Base-by-base conservation (phyloP, 192 early-diverging fungal genomes). In the Phycomyces nitens region DNA sequence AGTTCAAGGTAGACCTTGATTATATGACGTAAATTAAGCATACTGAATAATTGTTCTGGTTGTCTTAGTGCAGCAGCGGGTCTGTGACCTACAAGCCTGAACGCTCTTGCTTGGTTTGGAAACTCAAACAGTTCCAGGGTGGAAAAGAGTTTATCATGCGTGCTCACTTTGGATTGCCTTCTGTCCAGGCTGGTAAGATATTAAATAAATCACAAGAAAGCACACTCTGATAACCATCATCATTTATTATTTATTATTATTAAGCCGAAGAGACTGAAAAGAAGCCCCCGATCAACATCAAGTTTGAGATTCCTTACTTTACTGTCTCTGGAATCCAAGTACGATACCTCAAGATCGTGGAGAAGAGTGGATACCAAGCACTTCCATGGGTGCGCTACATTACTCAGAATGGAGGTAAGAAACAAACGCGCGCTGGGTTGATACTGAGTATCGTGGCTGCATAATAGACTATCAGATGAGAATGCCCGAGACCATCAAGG, bases 111-210 rank as follows among this genome's bases (percentile, higher is more conserved):
- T 82, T 97, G 56, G 89, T 99, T 14, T 99, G 97, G 97, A 97
- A 94, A 75, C 94, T 99, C 65, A 96, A 95, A 78, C 91, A 95
- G 69, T 98, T 99, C 82, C 94, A 92, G 60, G 97, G 97, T 44
- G 94, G 94, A 58, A 97, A 97, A 77, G 97, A 99, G 67, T 96
- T 93, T 58, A 80, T 94, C 58, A 88, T 97, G 81, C 82, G 89
- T 34, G 89, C 91, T 23, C 88, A 93, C 66, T 94, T 91, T 81
- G 89, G 91, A 5, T 73, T 92, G 23, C 92, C 92, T 15, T 91
- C 86, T 24, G 92, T 94, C 53, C 86, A 91, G 71, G 86, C 85
- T 69, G 75, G 86, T 86, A 64, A 70, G 41, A 68, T 56, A 11
- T 57, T 12, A 18, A 8, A 60, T n/a, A n/a, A n/a, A n/a, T n/a